Conservation (phyloP, 176 grass and related monocot genomes). For the Triticum turgidum region DNA sequence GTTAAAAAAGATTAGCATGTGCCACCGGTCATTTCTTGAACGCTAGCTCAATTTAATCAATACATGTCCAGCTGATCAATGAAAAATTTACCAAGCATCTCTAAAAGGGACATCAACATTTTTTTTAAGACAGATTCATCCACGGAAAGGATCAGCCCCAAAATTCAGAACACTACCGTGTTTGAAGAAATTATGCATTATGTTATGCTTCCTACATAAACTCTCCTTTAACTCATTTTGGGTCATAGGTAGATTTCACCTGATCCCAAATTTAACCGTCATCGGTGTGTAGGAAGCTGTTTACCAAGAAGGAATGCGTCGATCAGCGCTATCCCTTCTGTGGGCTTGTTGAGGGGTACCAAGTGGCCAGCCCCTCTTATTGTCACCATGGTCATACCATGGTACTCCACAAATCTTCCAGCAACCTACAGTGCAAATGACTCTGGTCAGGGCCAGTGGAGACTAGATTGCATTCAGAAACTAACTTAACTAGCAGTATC, state of each 20-base stretch:
- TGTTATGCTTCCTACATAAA: not conserved
- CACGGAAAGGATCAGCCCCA: not conserved
- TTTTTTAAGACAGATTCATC: not conserved
- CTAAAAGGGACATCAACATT: not conserved
- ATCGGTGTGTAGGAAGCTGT: slow-evolving; percentile 53
- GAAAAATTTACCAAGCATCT: not conserved
- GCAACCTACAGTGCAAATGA: slow-evolving; percentile 49
- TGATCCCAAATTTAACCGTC: not conserved
- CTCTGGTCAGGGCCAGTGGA: not conserved
- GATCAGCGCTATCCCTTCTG: slow-evolving; percentile 68
- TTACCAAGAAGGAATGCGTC: slow-evolving; percentile 58
- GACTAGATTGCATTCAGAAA: not conserved
- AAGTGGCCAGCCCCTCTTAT: slow-evolving; percentile 89
- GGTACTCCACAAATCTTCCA: slow-evolving; percentile 85
- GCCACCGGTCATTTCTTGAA: not conserved
- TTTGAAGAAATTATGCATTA: not conserved
- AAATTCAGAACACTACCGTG: not conserved
- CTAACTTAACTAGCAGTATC: not conserved
- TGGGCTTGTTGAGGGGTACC: slow-evolving; percentile 86
- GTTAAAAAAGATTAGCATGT: not conserved
- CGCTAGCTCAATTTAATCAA: not conserved
- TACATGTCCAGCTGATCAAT: not conserved
- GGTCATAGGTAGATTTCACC: not conserved
- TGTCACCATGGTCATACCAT: slow-evolving; percentile 78
- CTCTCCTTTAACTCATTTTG: not conserved